Percentiles rank a stretch among this genome's conserved stretches.
phyloP scores from a whole-genome alignment of 2,329 filamentous ascomycete species.

The Trichoderma brevicompactum region DNA sequence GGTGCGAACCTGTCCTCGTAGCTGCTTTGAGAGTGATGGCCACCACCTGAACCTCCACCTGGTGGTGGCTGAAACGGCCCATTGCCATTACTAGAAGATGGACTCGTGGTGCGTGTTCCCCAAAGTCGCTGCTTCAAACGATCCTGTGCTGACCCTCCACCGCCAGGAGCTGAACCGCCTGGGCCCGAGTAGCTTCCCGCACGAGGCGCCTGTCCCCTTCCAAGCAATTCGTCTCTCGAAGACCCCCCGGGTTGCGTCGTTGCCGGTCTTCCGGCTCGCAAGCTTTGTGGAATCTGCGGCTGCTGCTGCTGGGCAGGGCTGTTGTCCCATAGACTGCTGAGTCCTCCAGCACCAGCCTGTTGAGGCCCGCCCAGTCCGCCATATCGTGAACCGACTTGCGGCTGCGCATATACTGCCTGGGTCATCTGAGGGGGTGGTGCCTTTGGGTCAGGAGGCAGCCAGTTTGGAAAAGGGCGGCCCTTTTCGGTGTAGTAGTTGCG shows the following conservation, averaged over 20 bases:
- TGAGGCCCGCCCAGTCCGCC: slow-evolving; percentile 44
- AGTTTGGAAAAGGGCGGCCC: slow-evolving; percentile 76
- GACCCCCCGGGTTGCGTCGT: slow-evolving; percentile 29
- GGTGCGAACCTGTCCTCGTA: slow-evolving; percentile 55
- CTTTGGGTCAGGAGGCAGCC: slow-evolving; percentile 92
- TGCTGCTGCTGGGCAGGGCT: slow-evolving; percentile 41
- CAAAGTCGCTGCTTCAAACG: slow-evolving; percentile 80
- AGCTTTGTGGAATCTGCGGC: slow-evolving; percentile 47
- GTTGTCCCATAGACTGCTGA: slow-evolving; percentile 65
- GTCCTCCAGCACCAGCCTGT: slow-evolving; percentile 39
- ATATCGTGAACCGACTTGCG: slow-evolving; percentile 59
- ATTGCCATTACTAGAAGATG: slow-evolving; percentile 44
- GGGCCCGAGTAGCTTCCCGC: slow-evolving; percentile 73
- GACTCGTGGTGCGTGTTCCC: slow-evolving; percentile 63
- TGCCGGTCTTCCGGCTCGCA: slow-evolving; percentile 50
- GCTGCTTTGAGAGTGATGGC: slow-evolving; percentile 39
- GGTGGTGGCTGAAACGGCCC: slow-evolving; percentile 55
- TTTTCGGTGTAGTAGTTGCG: slow-evolving; percentile 93
- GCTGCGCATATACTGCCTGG: slow-evolving; percentile 58
- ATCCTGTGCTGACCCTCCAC: slow-evolving; percentile 67
- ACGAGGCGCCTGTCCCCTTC: slow-evolving; percentile 65
- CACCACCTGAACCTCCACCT: slow-evolving; percentile 31
- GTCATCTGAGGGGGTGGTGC: slow-evolving; percentile 61
- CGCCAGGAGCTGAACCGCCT: slow-evolving; percentile 39
- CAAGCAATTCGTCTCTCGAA: slow-evolving; percentile 46